phyloP scores from a whole-genome alignment of 371 early-diverging fungal genomes.

The Batkoa obscura region DNA sequence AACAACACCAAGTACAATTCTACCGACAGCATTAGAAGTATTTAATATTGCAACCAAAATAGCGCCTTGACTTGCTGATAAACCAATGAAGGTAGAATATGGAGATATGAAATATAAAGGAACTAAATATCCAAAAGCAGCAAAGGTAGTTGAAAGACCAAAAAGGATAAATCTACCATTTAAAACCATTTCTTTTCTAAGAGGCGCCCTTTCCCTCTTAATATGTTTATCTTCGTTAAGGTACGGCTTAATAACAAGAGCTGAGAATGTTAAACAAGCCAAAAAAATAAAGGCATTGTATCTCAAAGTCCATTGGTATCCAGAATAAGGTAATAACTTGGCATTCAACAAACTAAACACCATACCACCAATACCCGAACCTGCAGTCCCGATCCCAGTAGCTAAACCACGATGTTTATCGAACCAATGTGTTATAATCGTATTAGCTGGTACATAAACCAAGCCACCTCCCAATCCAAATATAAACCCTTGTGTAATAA shows the following conservation, averaged over 20 bases:
- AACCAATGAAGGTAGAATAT: constrained; percentile 14
- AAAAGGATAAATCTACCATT: not conserved
- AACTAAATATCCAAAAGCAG: constrained; percentile 16
- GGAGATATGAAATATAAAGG: constrained; percentile 20
- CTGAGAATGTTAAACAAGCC: constrained; percentile 9
- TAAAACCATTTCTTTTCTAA: not conserved
- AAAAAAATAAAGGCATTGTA: constrained; percentile 8
- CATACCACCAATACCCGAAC: constrained; percentile 61
- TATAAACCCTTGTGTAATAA: constrained; percentile 44
- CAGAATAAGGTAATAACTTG: constrained; percentile 11
- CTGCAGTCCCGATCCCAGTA: constrained; percentile 51
- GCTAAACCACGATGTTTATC: constrained; percentile 39
- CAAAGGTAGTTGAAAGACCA: constrained; percentile 6
- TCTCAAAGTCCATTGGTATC: constrained; percentile 14
- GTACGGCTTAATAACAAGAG: not conserved
- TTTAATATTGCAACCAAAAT: constrained; percentile 26
- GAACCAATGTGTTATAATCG: constrained; percentile 50
- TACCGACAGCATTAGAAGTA: constrained; percentile 26
- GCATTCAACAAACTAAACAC: constrained; percentile 14
- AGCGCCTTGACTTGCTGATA: constrained; percentile 17
- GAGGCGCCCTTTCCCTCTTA: not conserved
- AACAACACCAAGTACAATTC: constrained; percentile 23
- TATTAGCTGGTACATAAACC: constrained; percentile 22
- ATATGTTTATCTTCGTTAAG: not conserved
- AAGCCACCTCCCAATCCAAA: constrained; percentile 42